These are phyloP conservation scores for Chalciporus sp. DNA, from an alignment of 1,284 basidiomycete species.

Conservation along the genomic window DNA sequence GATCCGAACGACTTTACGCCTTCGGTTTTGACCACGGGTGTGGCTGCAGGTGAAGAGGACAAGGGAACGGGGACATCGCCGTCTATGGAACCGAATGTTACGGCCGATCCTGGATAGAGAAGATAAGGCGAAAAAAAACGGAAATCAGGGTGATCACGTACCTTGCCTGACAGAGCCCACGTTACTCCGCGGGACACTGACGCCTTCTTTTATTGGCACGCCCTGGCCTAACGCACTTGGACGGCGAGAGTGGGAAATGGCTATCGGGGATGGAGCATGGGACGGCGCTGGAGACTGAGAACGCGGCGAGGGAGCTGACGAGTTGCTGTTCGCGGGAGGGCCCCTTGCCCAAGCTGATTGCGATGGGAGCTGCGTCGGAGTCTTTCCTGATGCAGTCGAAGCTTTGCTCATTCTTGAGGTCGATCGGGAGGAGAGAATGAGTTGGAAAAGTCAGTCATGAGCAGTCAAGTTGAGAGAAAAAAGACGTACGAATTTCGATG, in stretches of 20 bases:
- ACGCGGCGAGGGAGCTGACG: conserved; percentile 61
- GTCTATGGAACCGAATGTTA: conserved; percentile 86
- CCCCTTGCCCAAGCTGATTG: conserved; percentile 85
- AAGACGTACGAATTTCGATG: conserved; percentile 44
- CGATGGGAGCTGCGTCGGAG: conserved; percentile 65
- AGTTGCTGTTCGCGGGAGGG: conserved; percentile 58
- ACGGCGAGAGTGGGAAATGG: conserved; percentile 67
- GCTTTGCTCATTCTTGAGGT: conserved; percentile 81
- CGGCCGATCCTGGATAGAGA: conserved; percentile 52
- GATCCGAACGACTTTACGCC: conserved; percentile 81
- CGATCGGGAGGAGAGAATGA: conserved; percentile 15
- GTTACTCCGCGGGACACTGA: conserved; percentile 60
- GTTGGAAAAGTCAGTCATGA: conserved; percentile 5
- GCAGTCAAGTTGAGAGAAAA: conserved; percentile 23
- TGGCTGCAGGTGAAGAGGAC: conserved; percentile 67
- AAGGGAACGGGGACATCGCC: conserved; percentile 68
- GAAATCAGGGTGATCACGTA: conserved; percentile 29
- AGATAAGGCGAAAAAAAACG: background rate
- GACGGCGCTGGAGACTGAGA: conserved; percentile 73
- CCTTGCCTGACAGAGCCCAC: conserved; percentile 66
- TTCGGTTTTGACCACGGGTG: conserved; percentile 67
- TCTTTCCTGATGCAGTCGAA: conserved; percentile 72
- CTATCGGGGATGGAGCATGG: conserved; percentile 46
- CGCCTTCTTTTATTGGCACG: conserved; percentile 74
- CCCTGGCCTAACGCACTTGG: conserved; percentile 70